Base-by-base conservation (phyloP, 192 early-diverging fungal genomes). In the Phlyctochytrium planicorne region DNA sequence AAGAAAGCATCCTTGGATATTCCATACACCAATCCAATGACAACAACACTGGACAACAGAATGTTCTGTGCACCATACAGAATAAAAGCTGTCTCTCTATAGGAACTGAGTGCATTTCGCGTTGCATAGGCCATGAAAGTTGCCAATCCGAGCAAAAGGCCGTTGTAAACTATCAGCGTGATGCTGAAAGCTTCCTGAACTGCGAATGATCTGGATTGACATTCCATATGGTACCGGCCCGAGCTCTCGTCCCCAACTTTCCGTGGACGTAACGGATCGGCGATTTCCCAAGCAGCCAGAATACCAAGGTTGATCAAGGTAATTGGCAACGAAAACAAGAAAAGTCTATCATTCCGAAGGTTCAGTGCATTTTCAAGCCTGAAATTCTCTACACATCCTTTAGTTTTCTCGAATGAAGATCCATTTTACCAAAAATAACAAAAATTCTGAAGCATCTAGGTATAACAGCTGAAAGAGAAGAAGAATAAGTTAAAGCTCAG, bases 111-210 rank as follows among this genome's bases (percentile, higher is more conserved):
- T n/a, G n/a, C 40, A n/a, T 50, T 50, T n/a, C 40, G 40, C 40
- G 40, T 50, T 10, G n/a, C 40, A n/a, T 50, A 50, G 40, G 40
- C 10, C 40, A n/a, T n/a, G 40, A 50, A n/a, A n/a, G n/a, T 50
- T n/a, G 40, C n/a, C 12, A 50, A n/a, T n/a, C 10, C n/a, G 12
- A 50, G 40, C 12, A 50, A n/a, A n/a, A n/a, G 12, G 40, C 40
- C 40, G 40, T 50, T 50, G 40, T 50, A 50, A n/a, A 50, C 40
- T n/a, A 50, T 10, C 40, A 50, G n/a, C 12, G n/a, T n/a, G 40
- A 50, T n/a, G 40, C 12, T 50, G 40, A 50, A 50, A n/a, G 10
- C n/a, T 10, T n/a, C 12, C 40, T 50, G 40, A n/a, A 50, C 12
- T 14, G 40, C n/a, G n/a, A n/a, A n/a, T n/a, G 40, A 50, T 10